Evolutionary conservation across 2,329 filamentous ascomycete species (phyloP).

Genomic region (Lasiodiplodia citricola): DNA sequence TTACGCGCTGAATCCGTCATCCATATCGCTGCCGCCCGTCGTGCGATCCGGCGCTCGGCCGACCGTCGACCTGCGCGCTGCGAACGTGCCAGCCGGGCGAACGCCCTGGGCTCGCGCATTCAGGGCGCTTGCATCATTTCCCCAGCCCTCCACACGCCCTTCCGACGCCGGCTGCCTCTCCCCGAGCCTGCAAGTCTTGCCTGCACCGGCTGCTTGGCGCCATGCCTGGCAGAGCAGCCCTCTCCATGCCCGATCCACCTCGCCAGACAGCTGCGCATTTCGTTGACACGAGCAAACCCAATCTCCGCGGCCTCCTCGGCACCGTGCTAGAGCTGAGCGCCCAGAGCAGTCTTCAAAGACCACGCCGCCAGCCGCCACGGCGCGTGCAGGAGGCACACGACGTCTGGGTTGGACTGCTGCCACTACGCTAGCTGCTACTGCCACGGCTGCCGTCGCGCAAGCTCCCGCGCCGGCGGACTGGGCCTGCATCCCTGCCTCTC

Average conservation of each 20-base stretch:
- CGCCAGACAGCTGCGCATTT: not conserved
- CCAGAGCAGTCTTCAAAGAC: not conserved
- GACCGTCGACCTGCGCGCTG: slow-evolving; percentile 5
- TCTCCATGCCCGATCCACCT: not conserved
- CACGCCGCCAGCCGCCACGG: no score
- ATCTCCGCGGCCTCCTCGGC: slow-evolving; percentile 1
- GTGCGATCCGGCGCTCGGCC: slow-evolving; percentile 22
- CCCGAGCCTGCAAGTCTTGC: slow-evolving; percentile 1
- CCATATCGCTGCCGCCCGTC: not conserved
- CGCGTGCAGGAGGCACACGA: not conserved
- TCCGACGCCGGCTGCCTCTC: not conserved
- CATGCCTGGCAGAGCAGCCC: not conserved
- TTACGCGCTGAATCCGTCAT: slow-evolving; percentile 22
- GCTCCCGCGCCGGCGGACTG: slow-evolving; percentile 22
- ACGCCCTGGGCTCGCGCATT: not conserved
- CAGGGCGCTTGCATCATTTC: slow-evolving; percentile 7
- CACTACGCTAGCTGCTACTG: slow-evolving; percentile 5
- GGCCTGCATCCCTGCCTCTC: slow-evolving; percentile 19
- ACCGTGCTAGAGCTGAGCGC: not conserved
- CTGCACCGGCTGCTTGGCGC: slow-evolving; percentile 5
- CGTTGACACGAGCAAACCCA: not conserved
- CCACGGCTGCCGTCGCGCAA: slow-evolving; percentile 20
- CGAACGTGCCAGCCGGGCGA: not conserved
- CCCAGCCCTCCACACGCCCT: slow-evolving; percentile 13
- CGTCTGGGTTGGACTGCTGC: not conserved